Conservation (phyloP, 139 green algal species). For the Axilococcus clingmanii region DNA sequence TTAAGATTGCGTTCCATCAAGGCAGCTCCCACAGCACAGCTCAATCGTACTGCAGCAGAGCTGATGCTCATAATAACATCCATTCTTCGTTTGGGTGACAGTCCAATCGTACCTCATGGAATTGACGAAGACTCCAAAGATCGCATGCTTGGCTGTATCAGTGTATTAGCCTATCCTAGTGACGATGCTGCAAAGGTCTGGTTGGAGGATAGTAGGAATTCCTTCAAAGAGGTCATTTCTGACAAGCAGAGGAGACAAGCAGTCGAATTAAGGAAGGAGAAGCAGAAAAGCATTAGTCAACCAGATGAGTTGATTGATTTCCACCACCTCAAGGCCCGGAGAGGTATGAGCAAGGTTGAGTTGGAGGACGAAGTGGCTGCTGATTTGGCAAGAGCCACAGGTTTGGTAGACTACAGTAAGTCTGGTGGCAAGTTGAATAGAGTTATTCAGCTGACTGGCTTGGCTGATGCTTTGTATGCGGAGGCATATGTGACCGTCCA, state of each 20-base stretch:
- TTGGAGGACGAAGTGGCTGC: constrained; percentile 49
- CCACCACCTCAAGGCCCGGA: constrained; percentile 68
- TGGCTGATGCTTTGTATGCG: constrained; percentile 92
- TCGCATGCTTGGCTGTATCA: constrained; percentile 62
- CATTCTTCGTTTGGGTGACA: constrained; percentile 79
- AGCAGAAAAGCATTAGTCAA: constrained; percentile 29
- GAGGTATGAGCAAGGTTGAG: constrained; percentile 76
- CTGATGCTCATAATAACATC: constrained; percentile 73
- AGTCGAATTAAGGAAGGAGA: constrained; percentile 42
- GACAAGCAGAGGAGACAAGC: constrained; percentile 55
- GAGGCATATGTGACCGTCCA: constrained; percentile 92
- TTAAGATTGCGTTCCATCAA: constrained; percentile 56
- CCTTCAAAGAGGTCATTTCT: constrained; percentile 70
- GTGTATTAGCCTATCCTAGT: constrained; percentile 43
- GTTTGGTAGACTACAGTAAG: background rate
- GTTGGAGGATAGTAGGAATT: constrained; percentile 63
- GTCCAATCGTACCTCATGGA: constrained; percentile 13
- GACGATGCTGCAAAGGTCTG: constrained; percentile 44
- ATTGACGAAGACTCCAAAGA: constrained; percentile 76
- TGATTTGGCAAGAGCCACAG: constrained; percentile 21
- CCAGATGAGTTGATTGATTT: constrained; percentile 83
- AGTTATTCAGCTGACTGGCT: constrained; percentile 95
- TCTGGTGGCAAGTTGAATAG: constrained; percentile 51
- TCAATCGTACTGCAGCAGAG: constrained; percentile 47
- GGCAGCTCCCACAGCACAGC: constrained; percentile 10